Evolutionary conservation across 148 eudicot species (phyloP).

Genomic region (Rhododendron simsii): DNA sequence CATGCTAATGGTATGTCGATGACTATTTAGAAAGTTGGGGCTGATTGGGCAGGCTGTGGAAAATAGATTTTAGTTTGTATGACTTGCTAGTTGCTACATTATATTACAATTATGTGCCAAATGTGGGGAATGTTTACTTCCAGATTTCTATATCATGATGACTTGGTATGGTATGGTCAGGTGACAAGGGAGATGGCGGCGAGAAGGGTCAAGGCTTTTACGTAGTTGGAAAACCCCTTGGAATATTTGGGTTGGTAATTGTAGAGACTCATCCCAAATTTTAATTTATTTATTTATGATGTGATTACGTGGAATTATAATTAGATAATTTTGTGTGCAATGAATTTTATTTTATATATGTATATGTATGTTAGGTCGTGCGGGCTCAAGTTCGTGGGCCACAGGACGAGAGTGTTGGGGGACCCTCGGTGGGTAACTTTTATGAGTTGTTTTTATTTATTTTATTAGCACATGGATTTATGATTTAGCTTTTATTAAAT

Average conservation of each 20-base stretch:
- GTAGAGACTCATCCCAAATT: too few relatives aligned
- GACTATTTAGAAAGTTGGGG: background rate
- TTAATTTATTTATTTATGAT: too few relatives aligned
- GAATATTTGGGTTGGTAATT: background rate
- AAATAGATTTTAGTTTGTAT: background rate
- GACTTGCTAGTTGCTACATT: background rate
- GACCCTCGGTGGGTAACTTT: too few relatives aligned
- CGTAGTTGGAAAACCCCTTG: background rate
- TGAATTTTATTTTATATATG: too few relatives aligned
- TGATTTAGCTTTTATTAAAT: too few relatives aligned
- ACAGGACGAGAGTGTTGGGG: too few relatives aligned
- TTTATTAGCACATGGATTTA: too few relatives aligned
- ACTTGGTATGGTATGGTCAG: background rate
- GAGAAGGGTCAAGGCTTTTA: background rate
- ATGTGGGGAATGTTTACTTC: background rate
- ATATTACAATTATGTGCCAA: background rate
- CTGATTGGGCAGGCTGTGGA: background rate
- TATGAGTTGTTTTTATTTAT: too few relatives aligned
- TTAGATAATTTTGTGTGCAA: too few relatives aligned
- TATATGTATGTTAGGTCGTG: too few relatives aligned
- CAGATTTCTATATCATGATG: background rate
- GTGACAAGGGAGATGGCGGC: background rate
- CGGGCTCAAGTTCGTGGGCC: too few relatives aligned
- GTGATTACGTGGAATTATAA: too few relatives aligned
- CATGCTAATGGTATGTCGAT: constrained; percentile 67